Evolutionary conservation across 331 rosid genomes (phyloP), one percentile per base, ranked within the genome.

Genomic region (Malus hybrid): DNA sequence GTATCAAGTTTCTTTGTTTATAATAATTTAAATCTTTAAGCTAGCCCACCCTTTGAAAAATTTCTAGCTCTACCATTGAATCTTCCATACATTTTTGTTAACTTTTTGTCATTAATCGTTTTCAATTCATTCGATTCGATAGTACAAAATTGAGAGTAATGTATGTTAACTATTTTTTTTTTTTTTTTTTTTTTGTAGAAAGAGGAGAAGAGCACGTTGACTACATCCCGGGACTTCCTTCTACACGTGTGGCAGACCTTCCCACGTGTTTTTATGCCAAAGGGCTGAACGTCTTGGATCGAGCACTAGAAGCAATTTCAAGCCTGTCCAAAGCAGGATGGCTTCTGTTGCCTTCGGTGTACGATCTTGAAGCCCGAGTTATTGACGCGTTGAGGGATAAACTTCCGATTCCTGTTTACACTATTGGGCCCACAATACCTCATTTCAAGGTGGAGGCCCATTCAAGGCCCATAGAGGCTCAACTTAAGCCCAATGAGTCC

Each of bases 301-400:
- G 20, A 30, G 75, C 75, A 1, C 34, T 53, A 19, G 50, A 71
- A 53, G 32, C 32, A 1, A 14, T 52, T 32, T 11, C 64, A 3
- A 19, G 2, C 4, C 2, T 75, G 26, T 2, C 77, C 63, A 80
- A 75, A 75, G 80, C 77, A 16, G 77, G 70, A 10, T 75, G 42
- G 32, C 80, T 80, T 22, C 14, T 80, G 30, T 58, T 82, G 60
- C 15, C 84, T 63, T 84, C 87, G 34, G 79, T 82, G 16, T 78
- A 82, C 9, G 88, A 86, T 80, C 83, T 86, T 3, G 93, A 88
- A 75, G 42, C 86, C 28, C 73, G 30, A 32, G 82, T 62, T 48
- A 80, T 84, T 9, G 84, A 86, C 50, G 77, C 7, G 7, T 39
- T 86, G 11, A 84, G 62, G 68, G 19, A 71, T 22, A 24, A 78